phyloP scores from a whole-genome alignment of 2,329 filamentous ascomycete genomes.

The Moelleriella libera region DNA sequence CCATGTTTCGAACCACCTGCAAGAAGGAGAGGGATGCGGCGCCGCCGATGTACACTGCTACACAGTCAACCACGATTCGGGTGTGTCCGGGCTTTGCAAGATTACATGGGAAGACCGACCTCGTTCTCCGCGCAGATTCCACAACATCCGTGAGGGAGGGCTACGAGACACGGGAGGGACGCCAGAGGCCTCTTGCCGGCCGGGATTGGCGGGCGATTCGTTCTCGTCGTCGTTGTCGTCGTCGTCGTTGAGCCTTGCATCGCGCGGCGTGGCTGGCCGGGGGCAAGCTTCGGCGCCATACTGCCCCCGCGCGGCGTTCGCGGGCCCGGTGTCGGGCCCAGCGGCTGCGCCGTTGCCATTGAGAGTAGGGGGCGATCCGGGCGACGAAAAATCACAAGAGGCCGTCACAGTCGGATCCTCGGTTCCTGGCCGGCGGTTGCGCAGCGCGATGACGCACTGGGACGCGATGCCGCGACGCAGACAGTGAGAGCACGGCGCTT shows the following conservation, averaged over 20 bases:
- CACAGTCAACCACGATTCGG: background rate
- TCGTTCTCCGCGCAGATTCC: constrained; percentile 37
- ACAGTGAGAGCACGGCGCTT: constrained; percentile 32
- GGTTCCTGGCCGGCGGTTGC: constrained; percentile 13
- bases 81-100: too few species aligned
- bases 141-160: constrained; percentile 26
- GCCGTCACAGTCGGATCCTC: background rate
- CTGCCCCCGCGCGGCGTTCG: too few species aligned
- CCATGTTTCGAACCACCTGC: constrained; percentile 32
- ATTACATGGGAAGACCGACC: constrained; percentile 15
- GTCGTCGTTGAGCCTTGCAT: too few species aligned
- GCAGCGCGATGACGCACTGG: constrained; percentile 20
- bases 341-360: too few species aligned
- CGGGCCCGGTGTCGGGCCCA: too few species aligned
- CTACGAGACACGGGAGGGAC: constrained; percentile 1
- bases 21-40: constrained; percentile 40
- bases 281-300: too few species aligned
- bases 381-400: too few species aligned
- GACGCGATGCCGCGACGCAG: constrained; percentile 24
- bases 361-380: too few species aligned
- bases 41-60: constrained; percentile 31
- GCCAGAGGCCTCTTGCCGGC: too few species aligned
- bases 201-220: too few species aligned
- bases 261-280: too few species aligned
- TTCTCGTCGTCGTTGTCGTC: too few species aligned